Evolutionary conservation across 805 yeast genomes (phyloP).

Genomic region (Lachancea waltii): DNA sequence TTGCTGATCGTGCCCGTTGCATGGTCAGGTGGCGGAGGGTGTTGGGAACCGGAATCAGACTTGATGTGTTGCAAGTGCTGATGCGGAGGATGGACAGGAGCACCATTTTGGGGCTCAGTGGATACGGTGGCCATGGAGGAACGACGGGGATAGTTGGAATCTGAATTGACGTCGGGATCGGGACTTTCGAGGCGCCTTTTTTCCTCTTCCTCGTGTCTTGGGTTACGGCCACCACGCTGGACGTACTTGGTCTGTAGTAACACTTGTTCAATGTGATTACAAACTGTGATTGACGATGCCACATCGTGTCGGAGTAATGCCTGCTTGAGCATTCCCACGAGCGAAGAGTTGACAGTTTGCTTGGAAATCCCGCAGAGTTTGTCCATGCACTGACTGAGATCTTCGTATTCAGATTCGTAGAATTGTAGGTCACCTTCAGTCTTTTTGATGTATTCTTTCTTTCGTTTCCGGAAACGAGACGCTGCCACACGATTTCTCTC

Average conservation of each 20-base stretch:
- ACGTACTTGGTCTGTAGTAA: conserved; percentile 18
- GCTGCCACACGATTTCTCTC: conserved; percentile 96
- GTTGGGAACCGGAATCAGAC: neutral
- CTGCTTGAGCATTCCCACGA: conserved; percentile 18
- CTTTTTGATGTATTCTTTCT: conserved; percentile 78
- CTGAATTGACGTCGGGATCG: conserved; percentile 6
- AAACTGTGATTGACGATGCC: conserved; percentile 16
- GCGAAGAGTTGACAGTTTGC: conserved; percentile 10
- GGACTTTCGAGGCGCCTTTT: conserved; percentile 6
- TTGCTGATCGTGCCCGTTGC: conserved; percentile 17
- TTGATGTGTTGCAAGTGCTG: conserved; percentile 1
- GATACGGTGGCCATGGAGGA: conserved; percentile 4
- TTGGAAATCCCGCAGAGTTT: conserved; percentile 18
- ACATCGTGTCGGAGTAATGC: conserved; percentile 21
- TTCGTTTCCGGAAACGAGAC: conserved; percentile 87
- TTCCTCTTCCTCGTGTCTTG: conserved; percentile 17
- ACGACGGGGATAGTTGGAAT: conserved; percentile 3
- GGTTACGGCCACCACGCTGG: conserved; percentile 26
- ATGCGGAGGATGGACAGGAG: conserved; percentile 4
- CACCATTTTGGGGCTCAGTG: conserved; percentile 3
- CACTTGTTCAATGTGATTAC: conserved; percentile 21
- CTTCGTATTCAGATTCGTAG: conserved; percentile 64
- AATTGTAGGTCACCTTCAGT: conserved; percentile 74
- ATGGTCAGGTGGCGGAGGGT: conserved; percentile 5
- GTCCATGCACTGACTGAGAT: conserved; percentile 36